Percentiles rank a stretch among this genome's conserved stretches.
Conservation (phyloP, 2,329 filamentous ascomycete species). For the Gliomastix tumulicola region DNA sequence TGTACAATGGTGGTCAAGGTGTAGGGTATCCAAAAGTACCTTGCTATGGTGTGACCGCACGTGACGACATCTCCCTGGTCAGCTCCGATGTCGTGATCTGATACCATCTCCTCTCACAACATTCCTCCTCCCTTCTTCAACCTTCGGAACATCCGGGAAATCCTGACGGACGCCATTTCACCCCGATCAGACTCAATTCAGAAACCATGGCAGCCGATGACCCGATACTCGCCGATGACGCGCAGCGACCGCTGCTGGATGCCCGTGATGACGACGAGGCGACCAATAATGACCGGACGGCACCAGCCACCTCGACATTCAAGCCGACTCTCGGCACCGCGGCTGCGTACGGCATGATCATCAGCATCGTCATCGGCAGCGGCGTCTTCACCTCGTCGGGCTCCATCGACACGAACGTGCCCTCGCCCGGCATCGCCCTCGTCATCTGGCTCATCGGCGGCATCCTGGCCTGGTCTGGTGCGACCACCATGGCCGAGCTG, state of each 20-base stretch:
- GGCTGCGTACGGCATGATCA: constrained; percentile 51
- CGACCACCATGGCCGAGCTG: constrained; percentile 54
- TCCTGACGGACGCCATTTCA: no score
- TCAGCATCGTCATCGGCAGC: constrained; percentile 58
- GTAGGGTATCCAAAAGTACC: no score
- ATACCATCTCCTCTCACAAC: no score
- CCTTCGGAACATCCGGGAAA: no score
- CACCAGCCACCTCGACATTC: constrained; percentile 19
- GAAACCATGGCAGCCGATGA: no score
- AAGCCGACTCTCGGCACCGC: constrained; percentile 35
- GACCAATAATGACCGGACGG: neutral
- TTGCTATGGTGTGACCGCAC: no score
- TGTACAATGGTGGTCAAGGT: no score
- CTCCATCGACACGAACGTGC: constrained; percentile 55
- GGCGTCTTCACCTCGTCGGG: constrained; percentile 60
- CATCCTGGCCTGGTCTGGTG: constrained; percentile 57
- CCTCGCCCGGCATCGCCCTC: constrained; percentile 51
- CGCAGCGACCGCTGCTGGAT: neutral
- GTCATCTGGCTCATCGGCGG: constrained; percentile 56
- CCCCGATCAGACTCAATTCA: no score
- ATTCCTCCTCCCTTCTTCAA: no score
- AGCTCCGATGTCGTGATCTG: no score
- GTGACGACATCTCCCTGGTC: no score
- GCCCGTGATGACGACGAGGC: neutral
- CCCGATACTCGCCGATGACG: neutral